Conservation (phyloP, 2,329 filamentous ascomycete genomes). For the Harringtonia lauricola region DNA sequence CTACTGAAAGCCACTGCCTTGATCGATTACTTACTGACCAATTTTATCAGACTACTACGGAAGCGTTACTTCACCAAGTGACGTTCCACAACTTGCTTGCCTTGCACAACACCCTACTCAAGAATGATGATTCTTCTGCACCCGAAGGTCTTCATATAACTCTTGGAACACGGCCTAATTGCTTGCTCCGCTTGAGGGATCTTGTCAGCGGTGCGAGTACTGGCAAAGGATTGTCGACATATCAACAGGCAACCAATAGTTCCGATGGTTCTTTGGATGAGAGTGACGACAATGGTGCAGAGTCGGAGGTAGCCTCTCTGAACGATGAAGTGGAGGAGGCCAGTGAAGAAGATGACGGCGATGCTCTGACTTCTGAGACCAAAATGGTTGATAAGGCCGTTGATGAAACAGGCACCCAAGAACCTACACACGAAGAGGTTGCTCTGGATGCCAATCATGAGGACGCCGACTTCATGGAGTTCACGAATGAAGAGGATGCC, state of each 20-base stretch:
- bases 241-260: not conserved
- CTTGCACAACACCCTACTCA: constrained; percentile 12
- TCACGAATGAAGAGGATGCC: constrained; percentile 6
- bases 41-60: constrained; percentile 11
- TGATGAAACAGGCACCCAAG: not conserved
- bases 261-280: constrained; percentile 9
- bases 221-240: constrained; percentile 11
- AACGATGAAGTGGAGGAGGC: not conserved
- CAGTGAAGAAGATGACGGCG: not conserved
- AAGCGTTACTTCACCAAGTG: constrained; percentile 12
- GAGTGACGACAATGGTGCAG: constrained; percentile 9
- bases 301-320: not conserved
- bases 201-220: constrained; percentile 11
- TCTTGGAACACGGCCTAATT: constrained; percentile 12
- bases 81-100: constrained; percentile 14
- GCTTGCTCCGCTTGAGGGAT: constrained; percentile 11
- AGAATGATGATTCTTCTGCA: constrained; percentile 10
- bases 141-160: constrained; percentile 10
- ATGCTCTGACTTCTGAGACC: not conserved
- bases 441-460: not conserved
- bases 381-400: not conserved
- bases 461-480: constrained; percentile 3
- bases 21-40: not conserved
- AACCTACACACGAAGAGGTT: not conserved
- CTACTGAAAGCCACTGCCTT: not conserved